Conservation (phyloP, 2,329 filamentous ascomycete species). For the Penicillium sp. region DNA sequence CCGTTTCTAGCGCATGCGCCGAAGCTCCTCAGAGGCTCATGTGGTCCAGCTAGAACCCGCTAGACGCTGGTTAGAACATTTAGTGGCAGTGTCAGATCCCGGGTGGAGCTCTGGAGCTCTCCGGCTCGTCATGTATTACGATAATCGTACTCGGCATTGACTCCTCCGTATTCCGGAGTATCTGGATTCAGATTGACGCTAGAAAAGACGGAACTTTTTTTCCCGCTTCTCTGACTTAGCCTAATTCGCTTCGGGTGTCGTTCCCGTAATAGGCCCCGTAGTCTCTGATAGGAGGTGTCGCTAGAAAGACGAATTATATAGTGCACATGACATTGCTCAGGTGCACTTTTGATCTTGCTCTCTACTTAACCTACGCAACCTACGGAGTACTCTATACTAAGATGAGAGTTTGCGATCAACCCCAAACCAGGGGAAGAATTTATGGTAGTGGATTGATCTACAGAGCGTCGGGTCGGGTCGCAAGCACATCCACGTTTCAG, state of each 20-base stretch:
- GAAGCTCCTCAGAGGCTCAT: slow-evolving; percentile 14
- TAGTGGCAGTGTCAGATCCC: slow-evolving; percentile 29
- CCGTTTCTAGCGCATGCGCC: slow-evolving; percentile 22
- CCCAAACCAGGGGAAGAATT: not conserved
- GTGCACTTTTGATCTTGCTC: not conserved
- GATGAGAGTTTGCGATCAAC: not conserved
- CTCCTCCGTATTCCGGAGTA: not conserved
- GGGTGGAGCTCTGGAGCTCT: slow-evolving; percentile 16
- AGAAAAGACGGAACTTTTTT: slow-evolving; percentile 4
- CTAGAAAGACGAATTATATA: not conserved
- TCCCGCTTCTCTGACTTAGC: not conserved
- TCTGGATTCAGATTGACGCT: not conserved
- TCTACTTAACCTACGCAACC: not conserved
- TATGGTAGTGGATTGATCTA: not conserved
- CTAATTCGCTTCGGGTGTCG: not conserved
- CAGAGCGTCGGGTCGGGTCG: not conserved
- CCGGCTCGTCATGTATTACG: not conserved
- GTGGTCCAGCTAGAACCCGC: slow-evolving; percentile 33
- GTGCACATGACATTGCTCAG: not conserved
- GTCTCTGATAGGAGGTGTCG: not conserved
- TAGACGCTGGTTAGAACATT: slow-evolving; percentile 33
- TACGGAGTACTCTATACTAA: not conserved
- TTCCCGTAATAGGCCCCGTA: not conserved
- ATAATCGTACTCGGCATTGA: not conserved
- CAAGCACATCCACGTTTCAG: not conserved